A percentile compares a stretch with the other conserved stretches of the same genome.
Evolutionary conservation across 2,329 filamentous ascomycete genomes (phyloP).

Genomic region (Metarhizium album): DNA sequence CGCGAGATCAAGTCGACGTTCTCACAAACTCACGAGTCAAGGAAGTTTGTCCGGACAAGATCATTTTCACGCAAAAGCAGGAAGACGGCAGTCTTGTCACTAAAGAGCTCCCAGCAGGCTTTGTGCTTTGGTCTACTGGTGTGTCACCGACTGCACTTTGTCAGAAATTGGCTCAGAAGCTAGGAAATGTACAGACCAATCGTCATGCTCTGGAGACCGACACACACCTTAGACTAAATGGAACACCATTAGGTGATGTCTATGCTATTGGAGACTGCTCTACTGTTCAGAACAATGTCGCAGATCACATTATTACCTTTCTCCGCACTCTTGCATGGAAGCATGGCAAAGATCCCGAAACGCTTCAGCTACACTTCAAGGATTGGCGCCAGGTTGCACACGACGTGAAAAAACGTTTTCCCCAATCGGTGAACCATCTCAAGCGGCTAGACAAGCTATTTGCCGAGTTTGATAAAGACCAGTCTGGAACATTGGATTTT

Average conservation of each 20-base stretch:
- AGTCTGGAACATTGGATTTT: slow-evolving; percentile 88
- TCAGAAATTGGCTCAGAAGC: slow-evolving; percentile 64
- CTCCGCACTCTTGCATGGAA: slow-evolving; percentile 85
- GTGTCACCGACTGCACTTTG: slow-evolving; percentile 78
- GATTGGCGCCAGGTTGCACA: slow-evolving; percentile 83
- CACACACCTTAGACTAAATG: slow-evolving; percentile 78
- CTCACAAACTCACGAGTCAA: slow-evolving; percentile 89
- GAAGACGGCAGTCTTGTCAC: slow-evolving; percentile 63
- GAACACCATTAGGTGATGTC: slow-evolving; percentile 83
- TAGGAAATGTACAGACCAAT: slow-evolving; percentile 72
- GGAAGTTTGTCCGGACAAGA: slow-evolving; percentile 73
- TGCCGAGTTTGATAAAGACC: slow-evolving; percentile 82
- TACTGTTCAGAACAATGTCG: slow-evolving; percentile 95
- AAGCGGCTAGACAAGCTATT: slow-evolving; percentile 87
- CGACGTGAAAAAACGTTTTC: slow-evolving; percentile 79
- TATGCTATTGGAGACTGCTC: slow-evolving; percentile 95
- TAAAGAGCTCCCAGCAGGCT: slow-evolving; percentile 91
- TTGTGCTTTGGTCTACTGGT: slow-evolving; percentile 96
- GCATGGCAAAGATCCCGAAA: slow-evolving; percentile 79
- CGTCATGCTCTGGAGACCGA: slow-evolving; percentile 89
- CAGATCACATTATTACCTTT: slow-evolving; percentile 83
- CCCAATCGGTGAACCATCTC: slow-evolving; percentile 79
- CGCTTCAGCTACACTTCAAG: slow-evolving; percentile 71
- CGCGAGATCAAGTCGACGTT: slow-evolving; percentile 82
- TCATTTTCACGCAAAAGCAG: slow-evolving; percentile 76